A percentile compares a stretch with the other conserved stretches of the same genome.
Conservation (phyloP, 805 yeast genomes). For the Pachysolen tannophilus region DNA sequence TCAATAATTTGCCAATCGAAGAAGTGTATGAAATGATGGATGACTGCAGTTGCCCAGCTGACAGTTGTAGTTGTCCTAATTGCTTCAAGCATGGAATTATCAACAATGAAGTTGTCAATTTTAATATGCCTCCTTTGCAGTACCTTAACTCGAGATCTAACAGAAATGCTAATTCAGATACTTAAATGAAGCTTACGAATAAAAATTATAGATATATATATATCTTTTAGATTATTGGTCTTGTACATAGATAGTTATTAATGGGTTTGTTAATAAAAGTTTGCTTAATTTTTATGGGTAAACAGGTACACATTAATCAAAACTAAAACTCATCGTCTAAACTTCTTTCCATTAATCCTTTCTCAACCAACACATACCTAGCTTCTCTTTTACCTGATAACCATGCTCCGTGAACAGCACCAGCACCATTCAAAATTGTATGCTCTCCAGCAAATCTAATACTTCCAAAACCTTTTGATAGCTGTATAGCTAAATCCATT, state of each 20-base stretch:
- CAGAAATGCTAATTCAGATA: not conserved
- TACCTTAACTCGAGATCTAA: slow-evolving; percentile 1
- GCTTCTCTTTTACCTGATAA: slow-evolving; percentile 42
- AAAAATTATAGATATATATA: not conserved
- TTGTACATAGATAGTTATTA: no score
- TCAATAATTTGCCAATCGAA: slow-evolving; percentile 3
- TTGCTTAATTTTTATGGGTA: no score
- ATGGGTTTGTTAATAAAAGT: no score
- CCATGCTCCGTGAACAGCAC: slow-evolving; percentile 92
- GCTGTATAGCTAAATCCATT: slow-evolving; percentile 48
- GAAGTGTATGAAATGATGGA: slow-evolving; percentile 8
- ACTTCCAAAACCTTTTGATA: slow-evolving; percentile 48
- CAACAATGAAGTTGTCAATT: slow-evolving; percentile 7
- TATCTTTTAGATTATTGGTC: no score
- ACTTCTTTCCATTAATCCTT: slow-evolving; percentile 7
- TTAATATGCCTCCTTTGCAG: slow-evolving; percentile 3
- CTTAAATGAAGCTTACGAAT: not conserved
- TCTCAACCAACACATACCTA: slow-evolving; percentile 2
- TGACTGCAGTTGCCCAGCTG: slow-evolving; percentile 24
- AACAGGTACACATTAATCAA: no score
- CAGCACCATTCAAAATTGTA: slow-evolving; percentile 78
- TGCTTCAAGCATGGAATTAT: slow-evolving; percentile 24
- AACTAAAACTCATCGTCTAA: slow-evolving; percentile 3
- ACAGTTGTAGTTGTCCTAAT: slow-evolving; percentile 21
- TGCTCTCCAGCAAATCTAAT: slow-evolving; percentile 91